Evolutionary conservation across 1,139 yeast genomes (phyloP).

Genomic region (Blastobotrys arbuscula): DNA sequence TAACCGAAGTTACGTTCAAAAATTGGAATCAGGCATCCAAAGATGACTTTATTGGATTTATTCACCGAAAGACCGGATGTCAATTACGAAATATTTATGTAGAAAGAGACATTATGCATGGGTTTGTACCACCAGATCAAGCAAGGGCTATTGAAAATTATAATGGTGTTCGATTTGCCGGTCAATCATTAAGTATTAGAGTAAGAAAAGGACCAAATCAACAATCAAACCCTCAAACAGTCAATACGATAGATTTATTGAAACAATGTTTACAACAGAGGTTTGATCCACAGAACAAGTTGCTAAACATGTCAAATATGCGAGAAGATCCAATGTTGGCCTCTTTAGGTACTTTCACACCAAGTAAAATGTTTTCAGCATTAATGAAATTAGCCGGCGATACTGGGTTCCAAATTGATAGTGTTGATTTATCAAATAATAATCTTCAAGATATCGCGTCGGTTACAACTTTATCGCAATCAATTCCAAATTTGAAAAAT

Average conservation of each 20-base stretch:
- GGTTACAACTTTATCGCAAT: constrained; percentile 62
- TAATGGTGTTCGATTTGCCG: constrained; percentile 80
- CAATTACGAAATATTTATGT: constrained; percentile 46
- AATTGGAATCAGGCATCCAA: constrained; percentile 73
- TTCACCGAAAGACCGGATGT: constrained; percentile 61
- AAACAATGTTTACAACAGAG: constrained; percentile 58
- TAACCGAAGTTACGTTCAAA: constrained; percentile 52
- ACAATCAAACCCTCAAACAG: background rate
- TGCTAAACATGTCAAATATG: constrained; percentile 68
- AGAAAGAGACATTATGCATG: constrained; percentile 43
- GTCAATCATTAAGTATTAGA: constrained; percentile 46
- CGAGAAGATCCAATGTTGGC: constrained; percentile 58
- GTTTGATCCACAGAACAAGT: constrained; percentile 56
- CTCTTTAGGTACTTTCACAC: constrained; percentile 61
- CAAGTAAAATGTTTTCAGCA: constrained; percentile 86
- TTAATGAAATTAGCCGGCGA: constrained; percentile 73
- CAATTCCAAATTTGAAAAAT: constrained; percentile 72
- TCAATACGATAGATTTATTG: constrained; percentile 30
- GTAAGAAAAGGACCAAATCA: constrained; percentile 11
- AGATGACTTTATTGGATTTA: constrained; percentile 62
- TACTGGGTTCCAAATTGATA: constrained; percentile 50
- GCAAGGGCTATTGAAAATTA: constrained; percentile 56
- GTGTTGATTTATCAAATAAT: constrained; percentile 73
- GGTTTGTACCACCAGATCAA: constrained; percentile 52
- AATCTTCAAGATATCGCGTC: constrained; percentile 55